A percentile compares a stretch with the other conserved stretches of the same genome.
Evolutionary conservation across 2,329 filamentous ascomycete species (phyloP).

Genomic region (Clonostachys byssicola): DNA sequence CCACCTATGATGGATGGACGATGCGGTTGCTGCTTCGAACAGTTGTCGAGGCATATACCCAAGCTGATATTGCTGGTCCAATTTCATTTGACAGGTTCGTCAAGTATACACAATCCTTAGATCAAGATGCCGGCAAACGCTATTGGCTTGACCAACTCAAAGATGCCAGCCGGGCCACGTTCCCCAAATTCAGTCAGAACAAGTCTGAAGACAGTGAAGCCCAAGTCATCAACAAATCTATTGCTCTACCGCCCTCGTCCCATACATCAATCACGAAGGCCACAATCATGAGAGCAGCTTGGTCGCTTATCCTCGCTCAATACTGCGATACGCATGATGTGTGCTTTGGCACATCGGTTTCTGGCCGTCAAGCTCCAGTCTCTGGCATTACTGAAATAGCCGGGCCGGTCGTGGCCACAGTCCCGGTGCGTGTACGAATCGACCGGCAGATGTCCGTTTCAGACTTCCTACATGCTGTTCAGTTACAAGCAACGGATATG

Average conservation of each 20-base stretch:
- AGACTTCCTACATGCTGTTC: conserved; percentile 3
- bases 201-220: conserved; percentile 2
- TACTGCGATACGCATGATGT: conserved; percentile 11
- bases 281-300: conserved; percentile 15
- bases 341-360: conserved; percentile 13
- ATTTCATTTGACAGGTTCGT: conserved; percentile 11
- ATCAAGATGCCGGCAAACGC: neutral
- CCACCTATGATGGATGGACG: conserved; percentile 17
- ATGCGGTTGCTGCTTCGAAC: neutral
- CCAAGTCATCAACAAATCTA: conserved; percentile 4
- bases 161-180: conserved; percentile 3
- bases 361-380: conserved; percentile 12
- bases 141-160: conserved; percentile 1
- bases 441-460: conserved; percentile 4
- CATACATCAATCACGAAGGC: conserved; percentile 6
- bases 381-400: conserved; percentile 3
- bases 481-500: conserved; percentile 4
- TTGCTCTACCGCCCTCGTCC: neutral
- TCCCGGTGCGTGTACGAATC: conserved; percentile 6
- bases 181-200: conserved; percentile 8
- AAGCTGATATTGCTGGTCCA: neutral
- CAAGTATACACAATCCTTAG: conserved; percentile 28
- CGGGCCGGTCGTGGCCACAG: conserved; percentile 8
- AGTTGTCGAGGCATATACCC: neutral
- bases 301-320: conserved; percentile 12